Base-by-base conservation (phyloP, 2,329 filamentous ascomycete genomes). In the Domatiomyces catenatus region DNA sequence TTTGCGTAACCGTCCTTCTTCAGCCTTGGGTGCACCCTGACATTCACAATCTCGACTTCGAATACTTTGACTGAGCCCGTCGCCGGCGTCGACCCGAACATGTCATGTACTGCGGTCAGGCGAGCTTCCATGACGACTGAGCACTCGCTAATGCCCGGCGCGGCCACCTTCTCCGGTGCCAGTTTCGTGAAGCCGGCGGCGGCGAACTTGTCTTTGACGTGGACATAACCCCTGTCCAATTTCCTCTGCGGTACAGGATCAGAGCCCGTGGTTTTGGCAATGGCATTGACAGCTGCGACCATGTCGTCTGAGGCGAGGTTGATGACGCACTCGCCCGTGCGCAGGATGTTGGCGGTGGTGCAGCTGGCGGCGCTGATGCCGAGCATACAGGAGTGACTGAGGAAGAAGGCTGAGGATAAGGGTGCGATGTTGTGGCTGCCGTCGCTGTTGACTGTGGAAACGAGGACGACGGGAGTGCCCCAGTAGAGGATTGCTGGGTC, bases 371-470 rank as follows among this genome's bases (percentile, higher is more conserved):
- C 59, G 5, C 39, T 61, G 2, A 72, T 60, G 1, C 70, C 70
- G 4, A 72, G 64, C 57, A 73, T 59, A 59, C 69, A 72, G 10
- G 64, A 64, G 52, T 68, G 59, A 4, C 65, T 65, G 8, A 73
- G 64, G 69, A 69, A 73, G 59, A 63, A 72, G 18, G 66, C 68
- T 5, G 69, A 71, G 15, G 70, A 72, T 51, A 71, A 70, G 7
- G 70, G 65, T 6, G 59, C 61, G 46, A 73, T 65, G 54, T 73
- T 72, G 8, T 22, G 45, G 3, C 64, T 67, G 5, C 62, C 63
- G 51, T 72, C 69, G 55, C 64, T 61, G 52, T 72, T 72, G 44
- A 62, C 59, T 8, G 65, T 65, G 3, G 66, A 61, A 47, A 71
- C 61, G 10, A 71, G 58, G 12, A 71, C 57, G 12, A 68, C 63